Conservation (phyloP, 352 stramenopile genomes). For the Globisporangium carolinianum region DNA sequence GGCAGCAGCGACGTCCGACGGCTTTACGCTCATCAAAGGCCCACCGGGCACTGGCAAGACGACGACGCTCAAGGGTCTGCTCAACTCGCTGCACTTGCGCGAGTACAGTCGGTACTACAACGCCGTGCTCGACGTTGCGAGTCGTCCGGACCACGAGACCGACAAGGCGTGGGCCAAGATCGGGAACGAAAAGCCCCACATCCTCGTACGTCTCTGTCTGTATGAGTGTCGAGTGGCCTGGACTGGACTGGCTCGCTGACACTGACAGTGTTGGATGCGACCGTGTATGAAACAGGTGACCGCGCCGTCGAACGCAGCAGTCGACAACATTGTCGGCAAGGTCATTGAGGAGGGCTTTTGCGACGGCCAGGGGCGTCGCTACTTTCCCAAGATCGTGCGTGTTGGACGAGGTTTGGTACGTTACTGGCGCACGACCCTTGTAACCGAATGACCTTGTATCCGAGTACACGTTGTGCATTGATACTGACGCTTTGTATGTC, state of each 20-base stretch:
- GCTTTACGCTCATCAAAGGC: conserved; percentile 91
- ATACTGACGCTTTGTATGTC: not conserved
- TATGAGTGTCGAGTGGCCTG: not conserved
- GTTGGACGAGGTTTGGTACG: conserved; percentile 82
- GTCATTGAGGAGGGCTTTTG: conserved; percentile 95
- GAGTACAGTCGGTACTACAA: conserved; percentile 93
- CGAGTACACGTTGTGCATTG: no score
- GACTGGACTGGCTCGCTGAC: no score
- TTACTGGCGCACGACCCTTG: conserved; percentile 1
- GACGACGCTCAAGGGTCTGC: conserved; percentile 86
- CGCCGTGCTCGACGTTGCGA: conserved; percentile 74
- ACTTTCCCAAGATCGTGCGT: conserved; percentile 94
- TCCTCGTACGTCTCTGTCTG: conserved; percentile 47
- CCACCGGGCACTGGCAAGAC: conserved; percentile 89
- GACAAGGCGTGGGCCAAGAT: conserved; percentile 75
- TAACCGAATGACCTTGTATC: no score
- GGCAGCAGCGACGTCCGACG: conserved; percentile 76
- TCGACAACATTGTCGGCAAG: conserved; percentile 96
- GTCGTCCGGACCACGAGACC: conserved; percentile 72
- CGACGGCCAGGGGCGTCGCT: conserved; percentile 89
- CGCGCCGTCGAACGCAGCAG: conserved; percentile 92
- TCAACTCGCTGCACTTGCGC: conserved; percentile 90
- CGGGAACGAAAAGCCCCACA: conserved; percentile 89
- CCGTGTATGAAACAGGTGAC: conserved; percentile 38
- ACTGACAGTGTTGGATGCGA: not conserved